A percentile compares a stretch with the other conserved stretches of the same genome.
These are phyloP conservation scores for Botrytis cinerea DNA, from an alignment of 2,329 filamentous ascomycete genomes.

Conservation along the genomic window DNA sequence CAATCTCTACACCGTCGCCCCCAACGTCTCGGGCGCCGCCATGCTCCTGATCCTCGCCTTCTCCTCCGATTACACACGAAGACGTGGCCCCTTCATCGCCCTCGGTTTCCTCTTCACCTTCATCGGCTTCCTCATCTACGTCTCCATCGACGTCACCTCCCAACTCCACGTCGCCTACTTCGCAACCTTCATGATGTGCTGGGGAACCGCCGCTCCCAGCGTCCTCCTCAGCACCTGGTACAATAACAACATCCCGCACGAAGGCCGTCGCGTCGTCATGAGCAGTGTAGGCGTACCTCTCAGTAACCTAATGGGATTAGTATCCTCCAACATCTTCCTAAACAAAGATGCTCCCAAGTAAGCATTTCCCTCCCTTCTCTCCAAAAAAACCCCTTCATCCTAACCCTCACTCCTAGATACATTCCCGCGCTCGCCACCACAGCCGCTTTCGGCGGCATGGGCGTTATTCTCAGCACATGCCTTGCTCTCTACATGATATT, in stretches of 20 bases:
- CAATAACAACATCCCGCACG: constrained; percentile 68
- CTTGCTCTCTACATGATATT: constrained; percentile 64
- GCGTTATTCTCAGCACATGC: constrained; percentile 54
- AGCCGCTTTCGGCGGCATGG: constrained; percentile 63
- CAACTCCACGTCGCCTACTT: constrained; percentile 61
- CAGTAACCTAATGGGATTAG: constrained; percentile 69
- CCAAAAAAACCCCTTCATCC: constrained; percentile 43
- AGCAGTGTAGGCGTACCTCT: constrained; percentile 63
- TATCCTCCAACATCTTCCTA: constrained; percentile 68
- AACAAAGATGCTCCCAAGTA: constrained; percentile 61
- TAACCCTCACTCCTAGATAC: constrained; percentile 45
- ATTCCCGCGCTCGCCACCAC: constrained; percentile 65
- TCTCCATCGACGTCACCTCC: constrained; percentile 59
- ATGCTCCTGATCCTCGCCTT: constrained; percentile 75
- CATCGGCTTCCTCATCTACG: constrained; percentile 77
- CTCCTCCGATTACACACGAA: constrained; percentile 57
- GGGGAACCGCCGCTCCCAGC: constrained; percentile 39
- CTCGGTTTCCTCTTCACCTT: constrained; percentile 75
- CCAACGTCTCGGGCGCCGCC: constrained; percentile 72
- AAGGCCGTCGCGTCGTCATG: constrained; percentile 60
- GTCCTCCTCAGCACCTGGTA: constrained; percentile 45
- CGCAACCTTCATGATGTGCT: constrained; percentile 69
- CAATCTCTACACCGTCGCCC: constrained; percentile 80
- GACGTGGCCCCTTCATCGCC: constrained; percentile 65
- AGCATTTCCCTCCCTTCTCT: constrained; percentile 56